Evolutionary conservation across 768 basidiomycete genomes (phyloP).

Genomic region (Sarcodon sp.): DNA sequence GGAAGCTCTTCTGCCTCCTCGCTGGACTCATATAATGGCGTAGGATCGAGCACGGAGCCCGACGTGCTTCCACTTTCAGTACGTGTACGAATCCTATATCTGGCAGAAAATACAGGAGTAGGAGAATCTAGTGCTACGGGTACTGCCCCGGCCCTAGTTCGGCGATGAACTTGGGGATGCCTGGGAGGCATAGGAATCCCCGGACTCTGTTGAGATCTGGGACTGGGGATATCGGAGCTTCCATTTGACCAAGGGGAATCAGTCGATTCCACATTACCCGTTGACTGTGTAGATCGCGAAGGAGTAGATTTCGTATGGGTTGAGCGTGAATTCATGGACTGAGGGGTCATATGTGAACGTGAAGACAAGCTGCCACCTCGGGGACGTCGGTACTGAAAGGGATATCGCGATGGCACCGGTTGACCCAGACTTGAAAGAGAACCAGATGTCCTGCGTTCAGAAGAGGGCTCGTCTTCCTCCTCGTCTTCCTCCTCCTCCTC

Average conservation of each 20-base stretch:
- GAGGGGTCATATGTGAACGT: constrained; percentile 13
- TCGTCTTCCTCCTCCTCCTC: constrained; percentile 20
- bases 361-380: constrained; percentile 29
- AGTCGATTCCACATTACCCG: constrained; percentile 47
- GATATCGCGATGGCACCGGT: constrained; percentile 57
- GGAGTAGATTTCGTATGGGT: constrained; percentile 25
- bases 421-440: constrained; percentile 82
- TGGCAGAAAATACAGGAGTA: constrained; percentile 20
- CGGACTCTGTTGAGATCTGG: constrained; percentile 9
- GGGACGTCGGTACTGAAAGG: constrained; percentile 47
- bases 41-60: constrained; percentile 9
- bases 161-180: constrained; percentile 25
- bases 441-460: constrained; percentile 50
- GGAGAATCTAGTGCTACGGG: constrained; percentile 20
- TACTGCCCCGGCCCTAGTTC: constrained; percentile 26
- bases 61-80: constrained; percentile 11
- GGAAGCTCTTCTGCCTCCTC: constrained; percentile 18
- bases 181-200: constrained; percentile 36
- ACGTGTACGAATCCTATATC: constrained; percentile 12
- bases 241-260: constrained; percentile 43
- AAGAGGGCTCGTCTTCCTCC: constrained; percentile 34
- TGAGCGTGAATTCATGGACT: constrained; percentile 13
- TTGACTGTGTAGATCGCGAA: constrained; percentile 39
- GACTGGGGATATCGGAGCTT: constrained; percentile 12
- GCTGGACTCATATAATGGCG: constrained; percentile 11